A percentile compares a stretch with the other conserved stretches of the same genome.
phyloP scores from a whole-genome alignment of 2,329 filamentous ascomycete genomes.

The Talaromyces sp. region DNA sequence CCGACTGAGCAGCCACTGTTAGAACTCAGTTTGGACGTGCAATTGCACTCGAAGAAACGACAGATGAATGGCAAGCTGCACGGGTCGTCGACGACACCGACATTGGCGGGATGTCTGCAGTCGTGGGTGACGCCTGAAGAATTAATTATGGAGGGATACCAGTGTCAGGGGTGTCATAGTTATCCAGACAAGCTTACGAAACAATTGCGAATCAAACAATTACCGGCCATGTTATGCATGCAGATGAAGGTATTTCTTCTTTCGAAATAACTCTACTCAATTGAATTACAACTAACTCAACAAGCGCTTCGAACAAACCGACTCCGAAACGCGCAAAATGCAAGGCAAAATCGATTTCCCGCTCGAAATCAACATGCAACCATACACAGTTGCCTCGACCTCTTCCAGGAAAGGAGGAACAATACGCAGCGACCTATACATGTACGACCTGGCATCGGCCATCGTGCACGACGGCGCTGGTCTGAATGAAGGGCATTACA shows the following conservation, averaged over 20 bases:
- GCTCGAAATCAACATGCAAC: conserved; percentile 79
- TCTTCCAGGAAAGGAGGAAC: conserved; percentile 34
- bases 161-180: conserved; percentile 72
- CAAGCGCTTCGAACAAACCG: conserved; percentile 69
- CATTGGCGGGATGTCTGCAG: conserved; percentile 70
- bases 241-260: conserved; percentile 70
- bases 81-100: conserved; percentile 45
- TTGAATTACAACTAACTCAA: neutral
- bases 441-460: conserved; percentile 83
- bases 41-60: conserved; percentile 59
- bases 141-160: conserved; percentile 69
- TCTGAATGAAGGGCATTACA: conserved; percentile 87
- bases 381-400: conserved; percentile 65
- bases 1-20: conserved; percentile 83
- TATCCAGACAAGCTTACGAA: conserved; percentile 72
- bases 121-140: conserved; percentile 84
- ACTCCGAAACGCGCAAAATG: conserved; percentile 75
- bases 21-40: conserved; percentile 83
- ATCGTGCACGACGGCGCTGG: conserved; percentile 83
- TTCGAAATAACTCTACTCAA: neutral
- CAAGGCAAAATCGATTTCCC: conserved; percentile 83
- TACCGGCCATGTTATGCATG: conserved; percentile 85
- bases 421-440: conserved; percentile 50
- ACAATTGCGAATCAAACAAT: conserved; percentile 73
- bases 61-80: conserved; percentile 39